Evolutionary conservation across 164 flowering plant genomes (phyloP), one percentile per base, ranked within the genome.

Genomic region (Aristolochia contorta): DNA sequence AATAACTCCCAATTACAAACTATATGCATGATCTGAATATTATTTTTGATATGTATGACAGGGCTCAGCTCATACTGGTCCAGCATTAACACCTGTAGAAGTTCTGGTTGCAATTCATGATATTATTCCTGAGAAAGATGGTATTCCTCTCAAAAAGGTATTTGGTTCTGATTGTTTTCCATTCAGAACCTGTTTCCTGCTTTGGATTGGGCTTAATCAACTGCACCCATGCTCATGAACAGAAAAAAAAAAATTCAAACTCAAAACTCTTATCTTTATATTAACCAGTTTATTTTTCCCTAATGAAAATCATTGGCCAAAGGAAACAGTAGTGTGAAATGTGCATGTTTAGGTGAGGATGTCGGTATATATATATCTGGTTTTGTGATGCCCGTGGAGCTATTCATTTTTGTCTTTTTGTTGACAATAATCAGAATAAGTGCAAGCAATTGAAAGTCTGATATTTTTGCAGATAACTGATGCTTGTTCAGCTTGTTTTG

Each of bases 51-150:
- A 13, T 23, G 57, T 23, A 24, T 69, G 47, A 47, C 89, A 94
- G 99, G 99, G 99, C 64, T 86, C 99, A 57, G 97, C 99, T 69
- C 97, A 88, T 72, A 85, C 89, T 21, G 97, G 99, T 71, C 97
- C 99, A 60, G 99, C 99, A 64, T 78, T 94, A 69, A 86, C 99
- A 47, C 99, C 99, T 47, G 88, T 82, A 0, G 99, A 94, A 78
- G 99, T 91, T 14, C 75, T 94, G 80, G 91, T 94, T 66, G 97
- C 97, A 25, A 88, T 94, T 55, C 99, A 94, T 77, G 88, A 73
- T 57, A 85, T 91, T 33, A 67, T 54, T 65, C 96, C 97, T 46
- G 99, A 91, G 60, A 94, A 77, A 74, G 97, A 91, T 67, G 81
- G 89, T 30, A 73, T 85, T 76, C 73, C 95, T 68, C 90, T 94